Conservation (phyloP, 352 stramenopile genomes). For the Phytopythium boreale region DNA sequence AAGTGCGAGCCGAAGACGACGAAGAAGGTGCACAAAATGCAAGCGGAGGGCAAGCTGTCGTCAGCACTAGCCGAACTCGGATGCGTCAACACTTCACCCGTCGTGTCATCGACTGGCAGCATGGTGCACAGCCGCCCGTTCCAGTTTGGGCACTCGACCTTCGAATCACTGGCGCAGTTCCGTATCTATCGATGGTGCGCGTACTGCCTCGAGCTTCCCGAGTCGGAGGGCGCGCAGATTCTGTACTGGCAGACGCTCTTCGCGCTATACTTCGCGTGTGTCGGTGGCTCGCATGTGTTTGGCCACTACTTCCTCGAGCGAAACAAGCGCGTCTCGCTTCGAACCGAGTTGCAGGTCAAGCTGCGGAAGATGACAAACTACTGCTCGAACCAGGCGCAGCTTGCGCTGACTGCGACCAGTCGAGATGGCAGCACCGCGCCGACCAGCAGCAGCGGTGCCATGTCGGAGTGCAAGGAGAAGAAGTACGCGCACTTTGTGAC, state of each 20-base stretch:
- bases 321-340: slow-evolving; percentile 39
- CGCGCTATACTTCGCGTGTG: slow-evolving; percentile 62
- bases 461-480: slow-evolving; percentile 37
- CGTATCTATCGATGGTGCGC: slow-evolving; percentile 71
- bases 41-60: slow-evolving; percentile 50
- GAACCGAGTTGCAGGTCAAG: slow-evolving; percentile 54
- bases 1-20: slow-evolving; percentile 76
- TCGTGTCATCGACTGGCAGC: slow-evolving; percentile 7
- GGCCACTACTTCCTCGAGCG: slow-evolving; percentile 65
- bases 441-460: not conserved
- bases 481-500: slow-evolving; percentile 51
- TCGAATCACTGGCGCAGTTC: slow-evolving; percentile 61
- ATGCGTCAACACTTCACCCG: slow-evolving; percentile 19
- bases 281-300: slow-evolving; percentile 45
- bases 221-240: slow-evolving; percentile 45
- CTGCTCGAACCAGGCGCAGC: slow-evolving; percentile 63
- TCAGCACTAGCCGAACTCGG: slow-evolving; percentile 33
- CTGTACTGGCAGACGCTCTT: slow-evolving; percentile 78
- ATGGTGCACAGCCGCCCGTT: slow-evolving; percentile 12
- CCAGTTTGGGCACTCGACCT: slow-evolving; percentile 42
- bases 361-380: slow-evolving; percentile 49
- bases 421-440: slow-evolving; percentile 1
- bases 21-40: slow-evolving; percentile 80
- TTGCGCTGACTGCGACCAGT: slow-evolving; percentile 44
- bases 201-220: slow-evolving; percentile 55